Evolutionary conservation across 805 yeast species (phyloP).

Genomic region (Starmerella vaccinii): DNA sequence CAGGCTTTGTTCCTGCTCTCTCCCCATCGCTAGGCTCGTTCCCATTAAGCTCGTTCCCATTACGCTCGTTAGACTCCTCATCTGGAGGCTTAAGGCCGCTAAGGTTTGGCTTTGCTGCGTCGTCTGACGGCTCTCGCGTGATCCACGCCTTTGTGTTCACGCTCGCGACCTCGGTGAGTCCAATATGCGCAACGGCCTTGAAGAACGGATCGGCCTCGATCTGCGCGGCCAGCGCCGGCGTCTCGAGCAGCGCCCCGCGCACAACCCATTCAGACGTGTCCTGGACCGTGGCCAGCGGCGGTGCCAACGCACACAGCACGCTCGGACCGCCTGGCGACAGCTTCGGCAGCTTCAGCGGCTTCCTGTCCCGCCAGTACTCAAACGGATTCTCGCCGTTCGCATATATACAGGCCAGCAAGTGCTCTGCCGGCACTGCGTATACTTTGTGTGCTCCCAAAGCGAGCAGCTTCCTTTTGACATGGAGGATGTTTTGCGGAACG

Average conservation of each 20-base stretch:
- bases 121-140: not conserved
- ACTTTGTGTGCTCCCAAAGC: slow-evolving; percentile 7
- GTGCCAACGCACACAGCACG: slow-evolving; percentile 16
- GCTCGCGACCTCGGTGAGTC: slow-evolving; percentile 11
- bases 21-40: too few species aligned
- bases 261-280: slow-evolving; percentile 12
- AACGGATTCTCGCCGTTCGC: slow-evolving; percentile 16
- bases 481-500: not conserved
- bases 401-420: slow-evolving; percentile 14
- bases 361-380: slow-evolving; percentile 13
- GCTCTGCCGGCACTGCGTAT: slow-evolving; percentile 11
- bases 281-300: slow-evolving; percentile 6
- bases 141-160: not conserved
- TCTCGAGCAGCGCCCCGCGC: slow-evolving; percentile 9
- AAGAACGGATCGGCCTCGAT: slow-evolving; percentile 4
- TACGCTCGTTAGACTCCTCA: not conserved
- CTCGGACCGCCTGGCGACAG: not conserved
- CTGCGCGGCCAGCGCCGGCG: not conserved
- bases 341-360: not conserved
- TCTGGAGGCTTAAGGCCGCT: not conserved
- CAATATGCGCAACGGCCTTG: slow-evolving; percentile 16
- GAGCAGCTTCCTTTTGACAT: slow-evolving; percentile 17
- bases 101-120: not conserved
- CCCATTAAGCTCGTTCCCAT: too few species aligned
- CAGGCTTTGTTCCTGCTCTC: too few species aligned